These are phyloP conservation scores for Bacidia gigantensis DNA, from an alignment of 495 filamentous ascomycete genomes.

Conservation along the genomic window DNA sequence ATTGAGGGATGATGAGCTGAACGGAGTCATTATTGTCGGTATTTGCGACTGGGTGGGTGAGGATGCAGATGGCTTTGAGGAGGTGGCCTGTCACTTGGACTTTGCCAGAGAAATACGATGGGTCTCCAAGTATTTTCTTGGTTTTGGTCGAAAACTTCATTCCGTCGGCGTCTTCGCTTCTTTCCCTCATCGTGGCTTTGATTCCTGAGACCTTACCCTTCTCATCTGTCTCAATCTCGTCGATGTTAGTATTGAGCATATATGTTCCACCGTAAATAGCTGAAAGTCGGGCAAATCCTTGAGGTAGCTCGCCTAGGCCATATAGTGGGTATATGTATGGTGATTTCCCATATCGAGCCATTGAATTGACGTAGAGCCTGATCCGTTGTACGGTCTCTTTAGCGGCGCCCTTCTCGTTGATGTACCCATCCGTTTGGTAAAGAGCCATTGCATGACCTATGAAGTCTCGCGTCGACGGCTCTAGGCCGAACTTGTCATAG, in stretches of 20 bases:
- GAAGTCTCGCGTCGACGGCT: conserved; percentile 86
- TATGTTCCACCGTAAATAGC: conserved; percentile 98
- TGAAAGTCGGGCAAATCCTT: conserved; percentile 93
- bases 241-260: conserved; percentile 91
- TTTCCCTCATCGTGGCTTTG: conserved; percentile 88
- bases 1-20: conserved; percentile 96
- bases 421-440: conserved; percentile 77
- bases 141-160: conserved; percentile 95
- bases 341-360: conserved; percentile 95
- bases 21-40: conserved; percentile 83
- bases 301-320: conserved; percentile 90
- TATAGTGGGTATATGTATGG: conserved; percentile 99
- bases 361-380: conserved; percentile 91
- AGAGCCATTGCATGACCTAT: conserved; percentile 97
- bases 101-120: conserved; percentile 90
- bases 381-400: conserved; percentile 85
- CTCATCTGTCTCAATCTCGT: conserved; percentile 68
- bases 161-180: conserved; percentile 55
- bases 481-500: conserved; percentile 92
- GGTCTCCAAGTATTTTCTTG: conserved; percentile 91
- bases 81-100: conserved; percentile 75
- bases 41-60: conserved; percentile 82
- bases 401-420: conserved; percentile 55
- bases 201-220: conserved; percentile 75
- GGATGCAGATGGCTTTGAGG: conserved; percentile 89